A percentile compares a stretch with the other conserved stretches of the same genome.
Evolutionary conservation across 441 rosid genomes (phyloP).

Genomic region (Croton setiger): DNA sequence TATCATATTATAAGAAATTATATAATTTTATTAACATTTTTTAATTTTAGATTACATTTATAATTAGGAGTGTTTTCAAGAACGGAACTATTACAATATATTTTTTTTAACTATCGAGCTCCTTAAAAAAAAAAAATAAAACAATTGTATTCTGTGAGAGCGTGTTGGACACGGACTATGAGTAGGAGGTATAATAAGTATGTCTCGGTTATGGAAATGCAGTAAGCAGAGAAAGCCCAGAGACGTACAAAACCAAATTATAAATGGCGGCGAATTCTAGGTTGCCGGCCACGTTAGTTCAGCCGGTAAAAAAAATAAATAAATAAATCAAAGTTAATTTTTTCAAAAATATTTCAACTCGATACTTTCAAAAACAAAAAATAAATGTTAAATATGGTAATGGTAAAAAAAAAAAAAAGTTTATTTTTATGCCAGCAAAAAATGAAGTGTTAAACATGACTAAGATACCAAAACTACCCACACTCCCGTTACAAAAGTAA

Average conservation of each 20-base stretch:
- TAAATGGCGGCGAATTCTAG: constrained; percentile 74
- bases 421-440: constrained; percentile 19
- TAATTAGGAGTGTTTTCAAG: too few species aligned
- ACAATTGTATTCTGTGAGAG: background rate
- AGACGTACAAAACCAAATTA: constrained; percentile 48
- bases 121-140: too few species aligned
- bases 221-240: constrained; percentile 46
- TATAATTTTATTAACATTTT: too few species aligned
- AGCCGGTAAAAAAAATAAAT: constrained; percentile 37
- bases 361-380: background rate
- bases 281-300: constrained; percentile 69
- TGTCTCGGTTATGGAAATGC: constrained; percentile 36
- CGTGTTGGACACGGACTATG: constrained; percentile 21
- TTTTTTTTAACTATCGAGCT: too few species aligned
- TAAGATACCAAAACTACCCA: background rate
- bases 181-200: constrained; percentile 19
- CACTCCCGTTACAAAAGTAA: background rate
- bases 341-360: background rate
- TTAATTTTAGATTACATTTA: too few species aligned
- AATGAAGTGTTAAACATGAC: constrained; percentile 9
- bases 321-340: background rate
- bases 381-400: background rate
- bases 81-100: too few species aligned
- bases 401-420: constrained; percentile 14
- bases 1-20: too few species aligned